These are phyloP conservation scores for Tolypocladium sp. DNA, from an alignment of 2,329 filamentous ascomycete species.

Conservation along the genomic window DNA sequence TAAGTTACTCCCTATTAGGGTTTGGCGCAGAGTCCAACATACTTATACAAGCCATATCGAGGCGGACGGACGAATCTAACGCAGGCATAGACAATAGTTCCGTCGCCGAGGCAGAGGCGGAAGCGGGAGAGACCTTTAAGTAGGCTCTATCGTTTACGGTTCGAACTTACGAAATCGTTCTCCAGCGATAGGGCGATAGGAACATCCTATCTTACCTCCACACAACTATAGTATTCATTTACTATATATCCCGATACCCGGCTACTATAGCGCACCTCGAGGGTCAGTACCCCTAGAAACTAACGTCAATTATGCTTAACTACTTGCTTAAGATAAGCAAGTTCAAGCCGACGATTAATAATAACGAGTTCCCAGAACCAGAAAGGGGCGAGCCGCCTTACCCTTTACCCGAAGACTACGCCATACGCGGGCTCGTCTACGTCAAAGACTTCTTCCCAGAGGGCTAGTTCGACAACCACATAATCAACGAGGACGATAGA, in stretches of 20 bases:
- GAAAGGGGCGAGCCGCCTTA: slow-evolving; percentile 30
- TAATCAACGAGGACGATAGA: slow-evolving; percentile 59
- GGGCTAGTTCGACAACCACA: slow-evolving; percentile 48
- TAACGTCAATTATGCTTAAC: slow-evolving; percentile 29
- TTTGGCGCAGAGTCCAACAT: slow-evolving; percentile 32
- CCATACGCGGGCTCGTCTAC: slow-evolving; percentile 55
- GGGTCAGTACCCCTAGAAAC: slow-evolving; percentile 41
- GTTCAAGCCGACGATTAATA: slow-evolving; percentile 26
- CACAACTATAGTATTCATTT: slow-evolving; percentile 50
- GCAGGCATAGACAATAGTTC: slow-evolving; percentile 12
- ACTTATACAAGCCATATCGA: slow-evolving; percentile 30
- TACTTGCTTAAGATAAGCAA: slow-evolving; percentile 15
- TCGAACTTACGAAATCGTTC: slow-evolving; percentile 34
- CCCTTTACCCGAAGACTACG: slow-evolving; percentile 61
- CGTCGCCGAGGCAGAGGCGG: slow-evolving; percentile 11
- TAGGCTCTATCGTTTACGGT: slow-evolving; percentile 31
- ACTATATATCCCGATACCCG: slow-evolving; percentile 30
- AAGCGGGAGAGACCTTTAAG: slow-evolving; percentile 17
- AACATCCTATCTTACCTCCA: slow-evolving; percentile 56
- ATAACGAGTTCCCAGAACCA: slow-evolving; percentile 35
- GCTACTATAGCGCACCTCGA: slow-evolving; percentile 35
- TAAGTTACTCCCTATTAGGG: slow-evolving; percentile 21
- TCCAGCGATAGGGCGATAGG: slow-evolving; percentile 43
- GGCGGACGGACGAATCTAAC: slow-evolving; percentile 16
- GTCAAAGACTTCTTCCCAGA: slow-evolving; percentile 47